phyloP scores from a whole-genome alignment of 805 yeast genomes.

The Candida lessepsii region DNA sequence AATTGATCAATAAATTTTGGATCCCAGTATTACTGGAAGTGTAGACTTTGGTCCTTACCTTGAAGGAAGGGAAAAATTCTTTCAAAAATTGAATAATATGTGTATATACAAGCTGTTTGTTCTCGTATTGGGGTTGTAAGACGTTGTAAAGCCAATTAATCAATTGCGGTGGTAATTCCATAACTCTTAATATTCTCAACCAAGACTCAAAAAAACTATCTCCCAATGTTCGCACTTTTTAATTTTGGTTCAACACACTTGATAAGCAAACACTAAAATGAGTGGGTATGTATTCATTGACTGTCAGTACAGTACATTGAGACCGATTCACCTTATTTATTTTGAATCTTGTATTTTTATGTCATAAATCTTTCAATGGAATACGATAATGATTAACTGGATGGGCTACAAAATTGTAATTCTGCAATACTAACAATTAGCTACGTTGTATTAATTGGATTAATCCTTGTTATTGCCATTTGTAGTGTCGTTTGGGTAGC shows the following conservation, averaged over 20 bases:
- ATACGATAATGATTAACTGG: too few relatives aligned
- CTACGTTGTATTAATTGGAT: conserved; percentile 67
- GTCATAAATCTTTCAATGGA: too few relatives aligned
- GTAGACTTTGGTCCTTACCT: conserved; percentile 63
- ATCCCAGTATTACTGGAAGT: conserved; percentile 55
- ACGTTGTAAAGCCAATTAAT: conserved; percentile 42
- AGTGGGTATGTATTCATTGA: conserved; percentile 13
- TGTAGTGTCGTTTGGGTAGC: conserved; percentile 75
- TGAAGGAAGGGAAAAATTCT: conserved; percentile 44
- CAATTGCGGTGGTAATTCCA: conserved; percentile 29
- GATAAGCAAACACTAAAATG: conserved; percentile 3
- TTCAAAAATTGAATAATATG: conserved; percentile 60
- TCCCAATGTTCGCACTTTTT: conserved; percentile 2
- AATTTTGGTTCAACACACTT: conserved; percentile 9
- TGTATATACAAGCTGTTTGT: conserved; percentile 58
- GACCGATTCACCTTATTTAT: too few relatives aligned
- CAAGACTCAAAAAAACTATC: neutral
- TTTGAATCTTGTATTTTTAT: too few relatives aligned
- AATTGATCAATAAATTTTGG: conserved; percentile 56
- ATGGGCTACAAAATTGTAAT: too few relatives aligned
- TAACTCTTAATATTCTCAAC: neutral
- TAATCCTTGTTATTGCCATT: conserved; percentile 55
- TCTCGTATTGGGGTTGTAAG: conserved; percentile 51
- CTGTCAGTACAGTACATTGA: too few relatives aligned
- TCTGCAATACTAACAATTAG: conserved; percentile 41